A percentile compares a stretch with the other conserved stretches of the same genome.
phyloP scores from a whole-genome alignment of 225 moss, liverwort and hornwort genomes.

The Straminergon stramineum region DNA sequence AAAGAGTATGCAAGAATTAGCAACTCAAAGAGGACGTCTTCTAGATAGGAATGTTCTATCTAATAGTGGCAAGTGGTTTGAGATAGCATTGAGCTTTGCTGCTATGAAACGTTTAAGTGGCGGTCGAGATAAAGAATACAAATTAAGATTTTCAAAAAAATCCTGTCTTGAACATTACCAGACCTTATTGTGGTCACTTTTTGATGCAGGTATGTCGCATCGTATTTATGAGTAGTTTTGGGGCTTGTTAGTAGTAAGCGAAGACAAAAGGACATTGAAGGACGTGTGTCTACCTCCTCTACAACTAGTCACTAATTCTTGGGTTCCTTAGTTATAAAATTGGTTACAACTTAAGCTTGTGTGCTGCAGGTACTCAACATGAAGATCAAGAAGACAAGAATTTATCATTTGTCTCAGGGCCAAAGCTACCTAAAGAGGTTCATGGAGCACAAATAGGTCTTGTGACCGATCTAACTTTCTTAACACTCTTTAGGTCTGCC shows the following conservation, averaged over 20 bases:
- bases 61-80: constrained; percentile 83
- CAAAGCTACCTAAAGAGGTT: constrained; percentile 75
- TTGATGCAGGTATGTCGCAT: constrained; percentile 51
- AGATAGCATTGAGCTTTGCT: constrained; percentile 75
- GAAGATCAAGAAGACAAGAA: constrained; percentile 41
- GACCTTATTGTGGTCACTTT: constrained; percentile 66
- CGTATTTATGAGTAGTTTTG: neutral
- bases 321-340: neutral
- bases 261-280: neutral
- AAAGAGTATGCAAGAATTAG: constrained; percentile 71
- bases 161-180: constrained; percentile 54
- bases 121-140: constrained; percentile 65
- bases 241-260: neutral
- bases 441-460: too few species aligned
- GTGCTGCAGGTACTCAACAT: constrained; percentile 40
- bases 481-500: too few species aligned
- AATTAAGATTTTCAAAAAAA: constrained; percentile 33
- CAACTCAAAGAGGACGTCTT: constrained; percentile 42
- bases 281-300: neutral
- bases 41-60: constrained; percentile 45
- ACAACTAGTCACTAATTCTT: neutral
- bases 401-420: constrained; percentile 22
- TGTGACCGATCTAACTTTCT: too few species aligned
- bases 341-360: neutral
- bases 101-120: constrained; percentile 76